Conservation (phyloP, 495 filamentous ascomycete species). For the Opeltia flavorubescens region DNA sequence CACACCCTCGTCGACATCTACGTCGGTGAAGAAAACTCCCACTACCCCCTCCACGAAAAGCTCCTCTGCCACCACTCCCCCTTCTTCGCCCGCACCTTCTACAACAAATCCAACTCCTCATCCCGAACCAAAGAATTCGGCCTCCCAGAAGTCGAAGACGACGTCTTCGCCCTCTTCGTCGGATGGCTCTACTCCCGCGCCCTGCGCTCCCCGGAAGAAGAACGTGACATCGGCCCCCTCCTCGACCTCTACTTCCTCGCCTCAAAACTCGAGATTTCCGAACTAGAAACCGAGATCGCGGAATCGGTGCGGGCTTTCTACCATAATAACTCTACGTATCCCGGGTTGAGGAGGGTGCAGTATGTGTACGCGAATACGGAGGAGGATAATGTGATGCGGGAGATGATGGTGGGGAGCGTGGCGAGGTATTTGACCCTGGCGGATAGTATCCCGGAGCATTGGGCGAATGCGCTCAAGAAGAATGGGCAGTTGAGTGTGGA, state of each 20-base stretch:
- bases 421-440: conserved; percentile 27
- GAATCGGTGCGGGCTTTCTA: conserved; percentile 28
- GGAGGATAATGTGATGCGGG: conserved; percentile 29
- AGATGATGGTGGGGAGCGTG: conserved; percentile 29
- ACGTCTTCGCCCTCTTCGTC: conserved; percentile 30
- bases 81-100: conserved; percentile 34
- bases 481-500: conserved; percentile 36
- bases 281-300: conserved; percentile 24
- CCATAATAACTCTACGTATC: conserved; percentile 29
- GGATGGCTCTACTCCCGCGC: conserved; percentile 32
- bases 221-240: conserved; percentile 26
- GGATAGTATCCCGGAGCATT: conserved; percentile 28
- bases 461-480: conserved; percentile 33
- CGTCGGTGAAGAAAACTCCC: conserved; percentile 30
- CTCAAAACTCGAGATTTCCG: conserved; percentile 25
- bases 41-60: conserved; percentile 35
- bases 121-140: conserved; percentile 21
- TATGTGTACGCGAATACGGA: conserved; percentile 35
- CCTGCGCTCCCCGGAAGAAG: conserved; percentile 23
- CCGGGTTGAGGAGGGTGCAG: conserved; percentile 33
- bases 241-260: conserved; percentile 35
- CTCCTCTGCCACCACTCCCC: conserved; percentile 34
- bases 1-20: conserved; percentile 34
- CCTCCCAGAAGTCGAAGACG: conserved; percentile 32
- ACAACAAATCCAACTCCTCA: conserved; percentile 18